Conservation (phyloP, 1,284 basidiomycete species). For the Apiotrichum porosum region DNA sequence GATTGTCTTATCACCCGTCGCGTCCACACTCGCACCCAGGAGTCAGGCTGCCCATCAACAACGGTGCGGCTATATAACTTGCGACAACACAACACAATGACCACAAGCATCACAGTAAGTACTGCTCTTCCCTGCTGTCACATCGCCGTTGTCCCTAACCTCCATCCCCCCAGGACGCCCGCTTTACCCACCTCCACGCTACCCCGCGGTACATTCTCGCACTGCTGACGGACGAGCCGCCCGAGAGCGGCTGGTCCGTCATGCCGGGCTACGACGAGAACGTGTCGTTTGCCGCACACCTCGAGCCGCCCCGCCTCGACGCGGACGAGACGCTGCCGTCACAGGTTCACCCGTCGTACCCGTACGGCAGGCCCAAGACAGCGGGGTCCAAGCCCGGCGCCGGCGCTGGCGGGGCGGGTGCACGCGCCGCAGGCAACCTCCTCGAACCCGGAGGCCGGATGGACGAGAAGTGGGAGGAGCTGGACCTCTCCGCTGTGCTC, state of each 20-base stretch:
- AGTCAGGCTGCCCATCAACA: no score
- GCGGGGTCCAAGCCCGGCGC: neutral
- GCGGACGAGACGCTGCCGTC: slow-evolving; percentile 42
- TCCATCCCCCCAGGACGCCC: slow-evolving; percentile 40
- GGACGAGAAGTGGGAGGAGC: slow-evolving; percentile 32
- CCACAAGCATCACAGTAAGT: slow-evolving; percentile 30
- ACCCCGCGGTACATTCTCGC: slow-evolving; percentile 31
- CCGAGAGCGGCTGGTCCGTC: slow-evolving; percentile 41
- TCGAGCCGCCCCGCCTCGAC: slow-evolving; percentile 34
- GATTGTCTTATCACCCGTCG: no score
- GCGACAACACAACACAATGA: slow-evolving; percentile 23
- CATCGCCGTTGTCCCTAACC: no score
- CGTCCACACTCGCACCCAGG: no score
- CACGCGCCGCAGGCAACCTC: slow-evolving; percentile 8
- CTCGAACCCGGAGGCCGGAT: neutral
- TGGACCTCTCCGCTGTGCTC: slow-evolving; percentile 28
- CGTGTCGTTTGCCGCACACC: slow-evolving; percentile 21
- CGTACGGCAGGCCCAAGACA: slow-evolving; percentile 30
- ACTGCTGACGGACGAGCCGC: slow-evolving; percentile 34
- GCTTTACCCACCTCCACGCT: slow-evolving; percentile 42
- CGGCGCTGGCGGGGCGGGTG: slow-evolving; percentile 2
- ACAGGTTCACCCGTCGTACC: slow-evolving; percentile 40
- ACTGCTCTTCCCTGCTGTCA: no score
- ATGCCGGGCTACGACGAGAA: slow-evolving; percentile 46
- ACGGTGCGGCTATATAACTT: no score